Evolutionary conservation across 257 asterid genomes (phyloP), one percentile per base, ranked within the genome.

Genomic region (Agastache rugosa): DNA sequence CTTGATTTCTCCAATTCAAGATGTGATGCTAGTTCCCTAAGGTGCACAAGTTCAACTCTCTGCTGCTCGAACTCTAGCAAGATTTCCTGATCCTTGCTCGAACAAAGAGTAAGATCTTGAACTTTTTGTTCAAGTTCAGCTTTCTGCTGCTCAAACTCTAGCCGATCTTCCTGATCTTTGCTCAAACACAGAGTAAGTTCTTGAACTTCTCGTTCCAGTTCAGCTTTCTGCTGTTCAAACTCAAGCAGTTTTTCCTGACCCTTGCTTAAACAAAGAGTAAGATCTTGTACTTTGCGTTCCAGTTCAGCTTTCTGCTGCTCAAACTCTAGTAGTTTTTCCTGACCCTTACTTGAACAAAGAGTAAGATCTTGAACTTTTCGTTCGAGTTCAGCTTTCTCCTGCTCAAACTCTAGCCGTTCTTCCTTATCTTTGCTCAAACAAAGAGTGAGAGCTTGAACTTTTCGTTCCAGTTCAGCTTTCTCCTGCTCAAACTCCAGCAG

Each of bases 1-100:
- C 86, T 85, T 53, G 85, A 85, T 72, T 84, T 94, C 81, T 92
- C 96, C 78, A 66, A 35, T 78, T 89, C 93, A 34, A 87, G 85
- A 76, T 85, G 84, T 27, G 84, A 79, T 56, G 78, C 85, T 73
- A 84, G 81, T 72, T 83, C 85, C 84, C 78, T 85, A 56, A 81
- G 78, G 73, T 67, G 84, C 69, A 75, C 65, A 77, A 91, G 73
- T 71, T 91, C 97, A 68, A 82, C 78, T 48, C 79, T 81, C 79
- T 82, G 84, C 83, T 80, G 83, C 68, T 84, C 82, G 35, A 86
- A 71, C 73, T 58, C 76, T 14, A 78, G 54, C 72, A 39, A 39
- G 44, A 8, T 39, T 34, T 79, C 86, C 64, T 80, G 83, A 47
- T 77, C 73, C 77, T 75, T 70, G 65, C 80, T 80, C 81, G 83